Conservation (phyloP, 2,329 filamentous ascomycete species). For the Pseudogymnoascus sp. region DNA sequence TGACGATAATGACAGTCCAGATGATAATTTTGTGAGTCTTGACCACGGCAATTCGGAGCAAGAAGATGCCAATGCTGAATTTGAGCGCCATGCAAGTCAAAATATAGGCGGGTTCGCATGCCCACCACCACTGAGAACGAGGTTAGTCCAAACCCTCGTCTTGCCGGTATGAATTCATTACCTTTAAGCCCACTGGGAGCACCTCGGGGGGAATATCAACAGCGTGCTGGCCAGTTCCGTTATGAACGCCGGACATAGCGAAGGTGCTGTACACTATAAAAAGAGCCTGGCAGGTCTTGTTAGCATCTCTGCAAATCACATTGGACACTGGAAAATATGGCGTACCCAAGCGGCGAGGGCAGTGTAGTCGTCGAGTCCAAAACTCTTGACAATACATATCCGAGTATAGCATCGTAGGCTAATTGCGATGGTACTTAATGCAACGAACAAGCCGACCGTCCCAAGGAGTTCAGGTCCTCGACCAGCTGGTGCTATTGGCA, state of each 20-base stretch:
- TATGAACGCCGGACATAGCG: slow-evolving; percentile 17
- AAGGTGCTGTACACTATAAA: slow-evolving; percentile 18
- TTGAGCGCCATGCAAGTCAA: slow-evolving; percentile 33
- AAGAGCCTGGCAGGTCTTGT: slow-evolving; percentile 1
- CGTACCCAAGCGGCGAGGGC: slow-evolving; percentile 20
- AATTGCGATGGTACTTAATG: slow-evolving; percentile 26
- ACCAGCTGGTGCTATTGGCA: slow-evolving; percentile 8
- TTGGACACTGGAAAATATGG: neutral
- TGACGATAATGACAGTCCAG: slow-evolving; percentile 28
- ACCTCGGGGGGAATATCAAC: slow-evolving; percentile 15
- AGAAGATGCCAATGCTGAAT: slow-evolving; percentile 34
- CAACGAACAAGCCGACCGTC: slow-evolving; percentile 26
- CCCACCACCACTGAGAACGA: slow-evolving; percentile 19
- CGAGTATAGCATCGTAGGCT: slow-evolving; percentile 24
- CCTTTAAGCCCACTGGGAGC: slow-evolving; percentile 25
- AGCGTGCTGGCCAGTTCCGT: slow-evolving; percentile 24
- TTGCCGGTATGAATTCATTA: slow-evolving; percentile 1
- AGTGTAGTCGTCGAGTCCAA: slow-evolving; percentile 24
- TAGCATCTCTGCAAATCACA: neutral
- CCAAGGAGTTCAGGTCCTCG: slow-evolving; percentile 13
- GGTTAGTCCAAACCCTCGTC: neutral
- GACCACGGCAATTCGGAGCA: slow-evolving; percentile 33
- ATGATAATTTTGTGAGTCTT: slow-evolving; percentile 31
- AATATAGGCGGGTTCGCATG: slow-evolving; percentile 31
- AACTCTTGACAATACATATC: slow-evolving; percentile 22